phyloP scores from a whole-genome alignment of 306 rosid genomes.

The Prinsepia uniflora region DNA sequence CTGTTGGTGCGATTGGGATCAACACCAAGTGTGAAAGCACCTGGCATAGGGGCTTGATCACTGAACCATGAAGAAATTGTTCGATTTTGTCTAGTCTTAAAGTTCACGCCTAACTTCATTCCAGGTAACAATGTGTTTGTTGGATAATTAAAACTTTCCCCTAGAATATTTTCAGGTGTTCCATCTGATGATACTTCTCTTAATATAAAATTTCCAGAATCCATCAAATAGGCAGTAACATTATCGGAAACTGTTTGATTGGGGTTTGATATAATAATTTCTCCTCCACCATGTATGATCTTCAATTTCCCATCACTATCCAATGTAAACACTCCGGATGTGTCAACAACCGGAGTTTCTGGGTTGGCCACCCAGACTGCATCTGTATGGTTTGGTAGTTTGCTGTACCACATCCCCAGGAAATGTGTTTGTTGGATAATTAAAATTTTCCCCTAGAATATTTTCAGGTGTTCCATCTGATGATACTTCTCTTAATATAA shows the following conservation, averaged over 20 bases:
- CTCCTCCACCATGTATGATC: constrained; percentile 23
- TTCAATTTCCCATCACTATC: constrained; percentile 25
- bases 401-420: constrained; percentile 31
- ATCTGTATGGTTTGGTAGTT: constrained; percentile 25
- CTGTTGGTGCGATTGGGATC: constrained; percentile 11
- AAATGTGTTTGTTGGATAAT: constrained; percentile 24
- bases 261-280: constrained; percentile 13
- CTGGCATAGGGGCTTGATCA: constrained; percentile 3
- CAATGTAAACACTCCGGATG: constrained; percentile 19
- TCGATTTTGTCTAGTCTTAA: constrained; percentile 1
- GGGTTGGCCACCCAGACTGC: constrained; percentile 33
- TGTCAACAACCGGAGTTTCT: constrained; percentile 14
- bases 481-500: constrained; percentile 8
- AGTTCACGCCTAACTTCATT: constrained; percentile 27
- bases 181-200: constrained; percentile 5
- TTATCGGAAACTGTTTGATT: constrained; percentile 15
- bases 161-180: background rate
- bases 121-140: constrained; percentile 28
- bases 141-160: constrained; percentile 29
- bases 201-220: constrained; percentile 21
- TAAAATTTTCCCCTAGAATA: constrained; percentile 25
- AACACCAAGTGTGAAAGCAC: constrained; percentile 16
- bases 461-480: background rate
- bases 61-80: constrained; percentile 25
- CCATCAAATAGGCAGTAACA: constrained; percentile 17